Percentiles rank a stretch among this genome's conserved stretches.
Evolutionary conservation across 2,329 filamentous ascomycete genomes (phyloP).

Genomic region (Fusarium neocosmosporiellum): DNA sequence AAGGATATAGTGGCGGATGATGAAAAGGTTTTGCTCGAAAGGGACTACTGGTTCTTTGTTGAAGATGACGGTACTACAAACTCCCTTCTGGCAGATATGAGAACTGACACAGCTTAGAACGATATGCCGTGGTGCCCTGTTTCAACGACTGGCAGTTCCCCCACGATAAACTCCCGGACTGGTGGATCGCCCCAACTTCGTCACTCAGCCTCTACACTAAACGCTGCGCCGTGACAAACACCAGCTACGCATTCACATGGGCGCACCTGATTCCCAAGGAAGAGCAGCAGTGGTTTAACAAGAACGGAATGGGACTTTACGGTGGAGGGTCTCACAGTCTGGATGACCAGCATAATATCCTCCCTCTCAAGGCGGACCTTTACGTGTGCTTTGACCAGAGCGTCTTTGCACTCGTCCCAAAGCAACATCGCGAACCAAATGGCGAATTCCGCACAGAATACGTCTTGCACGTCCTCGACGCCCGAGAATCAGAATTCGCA

Average conservation of each 20-base stretch:
- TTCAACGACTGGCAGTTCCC: conserved; percentile 38
- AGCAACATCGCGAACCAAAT: not conserved
- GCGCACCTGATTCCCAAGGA: conserved; percentile 31
- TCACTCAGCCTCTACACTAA: conserved; percentile 1
- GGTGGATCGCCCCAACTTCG: conserved; percentile 18
- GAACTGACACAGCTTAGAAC: conserved; percentile 13
- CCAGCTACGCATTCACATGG: conserved; percentile 33
- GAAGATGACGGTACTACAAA: conserved; percentile 20
- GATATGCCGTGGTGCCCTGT: conserved; percentile 29
- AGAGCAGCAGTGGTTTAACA: conserved; percentile 32
- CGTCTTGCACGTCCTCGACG: conserved; percentile 20
- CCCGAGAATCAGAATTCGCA: conserved; percentile 26
- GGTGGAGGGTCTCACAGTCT: conserved; percentile 29
- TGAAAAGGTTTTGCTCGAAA: conserved; percentile 16
- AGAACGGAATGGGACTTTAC: conserved; percentile 34
- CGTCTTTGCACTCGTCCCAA: conserved; percentile 29
- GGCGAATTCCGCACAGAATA: conserved; percentile 13
- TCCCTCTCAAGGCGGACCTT: conserved; percentile 31
- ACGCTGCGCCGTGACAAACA: conserved; percentile 33
- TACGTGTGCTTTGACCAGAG: conserved; percentile 35
- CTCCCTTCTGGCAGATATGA: not conserved
- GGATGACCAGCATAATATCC: conserved; percentile 31
- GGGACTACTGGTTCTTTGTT: conserved; percentile 36
- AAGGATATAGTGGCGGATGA: conserved; percentile 5
- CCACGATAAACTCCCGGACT: conserved; percentile 25